phyloP scores from a whole-genome alignment of 2,329 filamentous ascomycete genomes.

The Sodiomyces alkalinus region DNA sequence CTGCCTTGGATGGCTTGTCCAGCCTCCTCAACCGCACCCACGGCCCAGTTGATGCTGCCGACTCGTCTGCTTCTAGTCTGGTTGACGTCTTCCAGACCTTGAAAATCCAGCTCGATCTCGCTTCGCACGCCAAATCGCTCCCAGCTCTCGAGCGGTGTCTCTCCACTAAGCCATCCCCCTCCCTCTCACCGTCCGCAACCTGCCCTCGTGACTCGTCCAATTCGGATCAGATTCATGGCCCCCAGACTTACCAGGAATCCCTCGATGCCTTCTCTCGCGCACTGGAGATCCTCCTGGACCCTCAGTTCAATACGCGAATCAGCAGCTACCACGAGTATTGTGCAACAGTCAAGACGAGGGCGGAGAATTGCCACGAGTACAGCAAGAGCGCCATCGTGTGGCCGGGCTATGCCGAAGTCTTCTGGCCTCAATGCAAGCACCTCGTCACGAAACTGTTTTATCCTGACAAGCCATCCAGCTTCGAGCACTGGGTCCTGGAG shows the following conservation, averaged over 20 bases:
- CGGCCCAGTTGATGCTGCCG: no score
- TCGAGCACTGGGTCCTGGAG: constrained; percentile 21
- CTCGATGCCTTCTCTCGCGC: not conserved
- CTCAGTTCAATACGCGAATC: not conserved
- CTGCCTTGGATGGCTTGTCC: not conserved
- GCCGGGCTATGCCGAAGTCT: constrained; percentile 11
- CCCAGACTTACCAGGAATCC: not conserved
- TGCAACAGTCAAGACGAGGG: not conserved
- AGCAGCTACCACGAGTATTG: not conserved
- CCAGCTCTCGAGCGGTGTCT: not conserved
- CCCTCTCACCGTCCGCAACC: not conserved
- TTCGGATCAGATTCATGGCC: no score
- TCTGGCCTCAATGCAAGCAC: constrained; percentile 14
- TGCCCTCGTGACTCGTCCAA: no score
- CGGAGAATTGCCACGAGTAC: constrained; percentile 1
- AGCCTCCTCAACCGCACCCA: not conserved
- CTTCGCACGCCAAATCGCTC: not conserved
- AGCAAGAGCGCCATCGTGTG: constrained; percentile 6
- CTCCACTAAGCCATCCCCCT: not conserved
- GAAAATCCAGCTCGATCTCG: not conserved
- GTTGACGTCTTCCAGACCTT: not conserved
- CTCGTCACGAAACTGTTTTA: constrained; percentile 15
- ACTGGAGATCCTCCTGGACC: not conserved
- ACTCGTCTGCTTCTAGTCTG: no score
- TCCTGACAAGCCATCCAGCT: constrained; percentile 12